Evolutionary conservation across 805 yeast genomes (phyloP).

Genomic region (Zygosaccharomyces rouxii): DNA sequence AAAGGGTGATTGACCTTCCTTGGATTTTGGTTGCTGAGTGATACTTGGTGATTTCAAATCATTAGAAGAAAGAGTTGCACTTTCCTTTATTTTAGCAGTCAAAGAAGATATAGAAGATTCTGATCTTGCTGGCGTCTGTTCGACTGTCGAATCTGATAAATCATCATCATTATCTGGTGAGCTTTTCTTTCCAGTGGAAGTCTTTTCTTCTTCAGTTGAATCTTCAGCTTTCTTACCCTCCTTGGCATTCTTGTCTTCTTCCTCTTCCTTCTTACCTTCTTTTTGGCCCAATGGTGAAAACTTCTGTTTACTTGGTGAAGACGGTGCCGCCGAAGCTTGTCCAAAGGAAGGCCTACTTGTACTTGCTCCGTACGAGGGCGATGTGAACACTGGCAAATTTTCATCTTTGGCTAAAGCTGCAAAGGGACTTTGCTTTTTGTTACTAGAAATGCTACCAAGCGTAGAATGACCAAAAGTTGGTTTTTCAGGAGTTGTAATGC

Average conservation of each 20-base stretch:
- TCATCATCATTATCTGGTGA: slow-evolving; percentile 2
- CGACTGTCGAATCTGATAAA: slow-evolving; percentile 24
- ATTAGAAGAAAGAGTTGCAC: slow-evolving; percentile 21
- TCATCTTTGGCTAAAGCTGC: slow-evolving; percentile 6
- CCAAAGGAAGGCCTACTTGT: neutral
- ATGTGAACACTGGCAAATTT: neutral
- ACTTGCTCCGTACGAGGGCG: neutral
- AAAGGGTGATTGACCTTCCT: slow-evolving; percentile 22
- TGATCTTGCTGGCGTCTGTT: slow-evolving; percentile 17
- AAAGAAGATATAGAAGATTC: slow-evolving; percentile 20
- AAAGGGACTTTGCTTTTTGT: slow-evolving; percentile 9
- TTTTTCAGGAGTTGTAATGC: slow-evolving; percentile 5
- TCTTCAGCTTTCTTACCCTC: neutral
- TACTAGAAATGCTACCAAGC: slow-evolving; percentile 9
- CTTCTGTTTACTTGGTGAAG: neutral
- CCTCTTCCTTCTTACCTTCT: neutral
- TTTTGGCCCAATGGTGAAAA: neutral
- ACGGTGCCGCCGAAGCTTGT: neutral
- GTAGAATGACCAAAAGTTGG: slow-evolving; percentile 17
- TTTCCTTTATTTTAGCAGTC: slow-evolving; percentile 28
- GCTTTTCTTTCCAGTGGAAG: neutral
- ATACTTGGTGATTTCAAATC: slow-evolving; percentile 8
- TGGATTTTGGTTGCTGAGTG: neutral
- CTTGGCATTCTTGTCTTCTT: neutral
- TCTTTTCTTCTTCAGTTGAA: neutral